These are phyloP conservation scores for Cadophora sp. DNA, from an alignment of 2,329 filamentous ascomycete genomes.

Conservation along the genomic window DNA sequence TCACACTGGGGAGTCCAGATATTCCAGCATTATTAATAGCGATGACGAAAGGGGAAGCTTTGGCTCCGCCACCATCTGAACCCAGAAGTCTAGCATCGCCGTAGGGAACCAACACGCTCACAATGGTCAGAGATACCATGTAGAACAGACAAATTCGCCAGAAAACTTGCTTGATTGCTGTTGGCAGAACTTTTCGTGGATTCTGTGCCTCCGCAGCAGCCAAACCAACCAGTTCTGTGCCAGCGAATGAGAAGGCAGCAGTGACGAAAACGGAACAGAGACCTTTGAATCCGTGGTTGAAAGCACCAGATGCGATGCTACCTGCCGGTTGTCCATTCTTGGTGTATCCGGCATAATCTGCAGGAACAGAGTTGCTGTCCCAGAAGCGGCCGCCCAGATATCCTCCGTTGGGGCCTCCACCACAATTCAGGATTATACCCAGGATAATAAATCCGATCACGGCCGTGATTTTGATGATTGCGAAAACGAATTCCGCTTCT, in stretches of 20 bases:
- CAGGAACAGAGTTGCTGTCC: constrained; percentile 55
- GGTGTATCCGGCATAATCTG: constrained; percentile 52
- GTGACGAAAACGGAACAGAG: constrained; percentile 59
- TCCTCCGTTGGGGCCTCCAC: constrained; percentile 59
- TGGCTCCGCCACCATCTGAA: constrained; percentile 44
- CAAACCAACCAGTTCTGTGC: constrained; percentile 60
- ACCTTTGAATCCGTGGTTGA: constrained; percentile 58
- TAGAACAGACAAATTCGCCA: constrained; percentile 62
- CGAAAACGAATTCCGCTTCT: constrained; percentile 87
- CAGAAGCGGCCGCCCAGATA: constrained; percentile 69
- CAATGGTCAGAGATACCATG: constrained; percentile 57
- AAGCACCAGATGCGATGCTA: constrained; percentile 43
- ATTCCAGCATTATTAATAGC: constrained; percentile 61
- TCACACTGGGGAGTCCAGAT: constrained; percentile 59
- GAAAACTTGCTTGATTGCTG: constrained; percentile 60
- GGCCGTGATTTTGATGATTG: constrained; percentile 79
- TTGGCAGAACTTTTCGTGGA: constrained; percentile 56
- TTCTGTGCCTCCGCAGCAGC: constrained; percentile 59
- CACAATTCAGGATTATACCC: constrained; percentile 64
- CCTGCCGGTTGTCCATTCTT: constrained; percentile 22
- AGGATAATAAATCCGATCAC: constrained; percentile 70
- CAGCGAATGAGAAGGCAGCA: constrained; percentile 58
- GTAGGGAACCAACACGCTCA: constrained; percentile 57
- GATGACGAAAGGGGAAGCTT: constrained; percentile 63
- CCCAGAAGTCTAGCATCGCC: constrained; percentile 50